A percentile compares a stretch with the other conserved stretches of the same genome.
Evolutionary conservation across 2,329 filamentous ascomycete genomes (phyloP).

Genomic region (Spiromastix sp.): DNA sequence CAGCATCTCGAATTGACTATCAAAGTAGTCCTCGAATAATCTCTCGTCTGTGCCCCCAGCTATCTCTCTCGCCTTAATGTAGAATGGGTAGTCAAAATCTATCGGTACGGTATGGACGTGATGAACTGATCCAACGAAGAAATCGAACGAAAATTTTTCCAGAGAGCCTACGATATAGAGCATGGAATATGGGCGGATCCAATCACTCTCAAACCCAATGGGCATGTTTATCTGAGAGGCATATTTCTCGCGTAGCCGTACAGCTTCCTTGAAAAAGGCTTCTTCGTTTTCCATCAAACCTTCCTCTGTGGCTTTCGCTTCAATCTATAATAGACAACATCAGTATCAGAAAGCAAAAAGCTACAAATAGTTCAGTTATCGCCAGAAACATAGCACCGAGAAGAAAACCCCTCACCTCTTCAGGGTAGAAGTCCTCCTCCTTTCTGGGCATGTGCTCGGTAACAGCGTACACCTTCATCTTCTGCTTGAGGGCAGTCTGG

Average conservation of each 20-base stretch:
- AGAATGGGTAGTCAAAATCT: constrained; percentile 66
- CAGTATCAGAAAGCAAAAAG: constrained; percentile 2
- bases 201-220: constrained; percentile 88
- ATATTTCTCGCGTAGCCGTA: constrained; percentile 61
- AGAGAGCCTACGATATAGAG: constrained; percentile 50
- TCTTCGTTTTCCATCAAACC: constrained; percentile 37
- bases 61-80: constrained; percentile 49
- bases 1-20: constrained; percentile 77
- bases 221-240: constrained; percentile 62
- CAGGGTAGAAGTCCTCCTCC: constrained; percentile 75
- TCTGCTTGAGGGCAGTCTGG: constrained; percentile 62
- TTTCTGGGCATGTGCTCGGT: constrained; percentile 93
- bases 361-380: not conserved
- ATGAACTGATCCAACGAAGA: constrained; percentile 89
- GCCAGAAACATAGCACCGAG: no score
- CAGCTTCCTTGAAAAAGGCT: constrained; percentile 66
- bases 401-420: constrained; percentile 73
- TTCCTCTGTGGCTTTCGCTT: constrained; percentile 23
- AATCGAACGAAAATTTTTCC: constrained; percentile 58
- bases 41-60: constrained; percentile 56
- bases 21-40: constrained; percentile 80
- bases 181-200: constrained; percentile 63
- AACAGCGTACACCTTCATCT: constrained; percentile 74
- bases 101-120: constrained; percentile 81
- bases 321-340: constrained; percentile 19